Evolutionary conservation across 768 basidiomycete genomes (phyloP), one percentile per base, ranked within the genome.

Genomic region (Pleurotus citrinopileatus): DNA sequence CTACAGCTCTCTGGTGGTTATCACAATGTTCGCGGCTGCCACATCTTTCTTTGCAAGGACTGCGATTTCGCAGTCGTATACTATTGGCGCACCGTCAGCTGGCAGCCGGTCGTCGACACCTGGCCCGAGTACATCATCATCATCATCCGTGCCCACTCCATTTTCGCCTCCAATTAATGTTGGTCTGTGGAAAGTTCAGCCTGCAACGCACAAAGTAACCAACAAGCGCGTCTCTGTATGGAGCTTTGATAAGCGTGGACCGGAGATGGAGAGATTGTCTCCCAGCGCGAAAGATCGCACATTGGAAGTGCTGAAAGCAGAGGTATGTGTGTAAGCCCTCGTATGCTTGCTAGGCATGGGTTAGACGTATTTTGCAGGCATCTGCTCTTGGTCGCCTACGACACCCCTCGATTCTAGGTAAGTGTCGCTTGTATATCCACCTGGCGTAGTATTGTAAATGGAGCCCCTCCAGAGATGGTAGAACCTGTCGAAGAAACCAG

Each of bases 401-500:
- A 27, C 96, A 98, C 72, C 97, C 97, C 3, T 95, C 90, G 57
- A 84, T 99, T 46, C 78, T 99, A 55, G 91, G 91, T 91, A 63
- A 55, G 56, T 60, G 57, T 37, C n/a, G n/a, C n/a, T n/a, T n/a
- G n/a, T n/a, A n/a, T n/a, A n/a, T n/a, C n/a, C n/a, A n/a, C n/a
- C n/a, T n/a, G n/a, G n/a, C n/a, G n/a, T n/a, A n/a, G n/a, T n/a
- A n/a, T n/a, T n/a, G n/a, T n/a, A n/a, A n/a, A n/a, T n/a, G n/a
- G n/a, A n/a, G n/a, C n/a, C n/a, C n/a, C n/a, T n/a, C n/a, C 68
- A 93, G 96, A 98, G 74, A 91, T 98, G 87, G 94, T 96, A 25
- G 97, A 99, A 70, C 96, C 97, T 22, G 72, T 97, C 42, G 94
- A 98, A 65, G 96, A 99, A 69, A 89, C 94, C 0, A 77, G 96